Evolutionary conservation across 1,284 basidiomycete genomes (phyloP).

Genomic region (Laetiporus sulphureus): DNA sequence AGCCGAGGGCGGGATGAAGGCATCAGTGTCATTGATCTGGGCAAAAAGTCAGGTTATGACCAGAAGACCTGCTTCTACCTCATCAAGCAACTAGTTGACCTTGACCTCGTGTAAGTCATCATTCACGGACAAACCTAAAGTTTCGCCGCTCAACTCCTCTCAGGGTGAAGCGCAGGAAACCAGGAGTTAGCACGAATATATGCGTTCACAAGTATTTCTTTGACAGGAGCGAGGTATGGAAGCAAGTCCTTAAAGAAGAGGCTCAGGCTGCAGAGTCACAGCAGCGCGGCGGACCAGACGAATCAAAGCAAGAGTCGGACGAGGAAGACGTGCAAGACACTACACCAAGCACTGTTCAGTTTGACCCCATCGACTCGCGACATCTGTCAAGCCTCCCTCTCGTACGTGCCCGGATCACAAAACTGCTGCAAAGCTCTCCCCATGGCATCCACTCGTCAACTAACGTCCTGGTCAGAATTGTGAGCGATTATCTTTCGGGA

Average conservation of each 20-base stretch:
- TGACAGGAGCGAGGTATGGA: constrained; percentile 64
- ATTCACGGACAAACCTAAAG: background rate
- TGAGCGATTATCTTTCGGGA: too few species aligned
- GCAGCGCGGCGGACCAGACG: constrained; percentile 22
- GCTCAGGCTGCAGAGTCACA: constrained; percentile 26
- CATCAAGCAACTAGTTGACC: constrained; percentile 63
- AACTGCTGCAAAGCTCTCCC: constrained; percentile 58
- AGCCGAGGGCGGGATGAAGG: constrained; percentile 74
- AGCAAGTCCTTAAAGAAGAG: constrained; percentile 64
- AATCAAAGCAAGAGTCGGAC: constrained; percentile 23
- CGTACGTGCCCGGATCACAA: constrained; percentile 58
- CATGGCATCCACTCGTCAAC: constrained; percentile 61
- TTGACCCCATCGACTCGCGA: constrained; percentile 68
- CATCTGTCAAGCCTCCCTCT: constrained; percentile 69
- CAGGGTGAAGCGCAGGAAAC: constrained; percentile 69
- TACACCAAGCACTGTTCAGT: constrained; percentile 33
- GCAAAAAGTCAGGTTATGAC: constrained; percentile 76
- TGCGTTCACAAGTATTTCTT: constrained; percentile 76
- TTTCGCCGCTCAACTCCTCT: constrained; percentile 2
- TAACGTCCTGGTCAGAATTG: constrained; percentile 65
- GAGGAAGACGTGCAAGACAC: constrained; percentile 30
- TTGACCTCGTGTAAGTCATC: constrained; percentile 67
- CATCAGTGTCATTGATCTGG: constrained; percentile 72
- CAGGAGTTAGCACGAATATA: constrained; percentile 70
- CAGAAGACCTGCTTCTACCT: constrained; percentile 88